Evolutionary conservation across 148 eudicot genomes (phyloP).

Genomic region (Amaranthus cruentus): DNA sequence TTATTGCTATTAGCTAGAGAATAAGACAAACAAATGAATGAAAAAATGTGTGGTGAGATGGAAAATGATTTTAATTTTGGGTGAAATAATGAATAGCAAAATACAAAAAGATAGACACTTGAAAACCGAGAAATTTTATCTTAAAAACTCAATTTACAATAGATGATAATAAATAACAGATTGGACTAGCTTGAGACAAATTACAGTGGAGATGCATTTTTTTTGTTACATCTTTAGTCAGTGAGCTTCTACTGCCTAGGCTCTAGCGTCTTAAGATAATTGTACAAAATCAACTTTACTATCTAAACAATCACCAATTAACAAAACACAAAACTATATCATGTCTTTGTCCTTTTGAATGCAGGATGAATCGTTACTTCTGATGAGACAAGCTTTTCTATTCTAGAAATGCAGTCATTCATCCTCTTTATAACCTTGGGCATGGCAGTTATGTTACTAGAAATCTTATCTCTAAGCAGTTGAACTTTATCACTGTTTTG

Average conservation of each 20-base stretch:
- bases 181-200: conserved; percentile 24
- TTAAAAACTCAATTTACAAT: conserved; percentile 20
- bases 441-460: conserved; percentile 52
- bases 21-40: neutral
- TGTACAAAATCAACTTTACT: conserved; percentile 23
- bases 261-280: conserved; percentile 12
- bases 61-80: too few species aligned
- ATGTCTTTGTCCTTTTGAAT: conserved; percentile 60
- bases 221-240: conserved; percentile 20
- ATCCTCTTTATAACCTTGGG: conserved; percentile 59
- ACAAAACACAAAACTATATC: conserved; percentile 19
- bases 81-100: too few species aligned
- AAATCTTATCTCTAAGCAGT: conserved; percentile 60
- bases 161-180: neutral
- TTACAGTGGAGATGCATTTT: conserved; percentile 25
- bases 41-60: neutral
- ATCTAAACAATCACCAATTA: conserved; percentile 16
- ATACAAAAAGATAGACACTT: neutral
- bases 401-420: conserved; percentile 56
- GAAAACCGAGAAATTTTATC: neutral
- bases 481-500: conserved; percentile 34
- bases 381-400: conserved; percentile 48
- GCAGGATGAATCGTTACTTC: conserved; percentile 48
- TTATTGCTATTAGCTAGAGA: neutral
- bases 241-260: conserved; percentile 17